These are phyloP conservation scores for Chalciporus sp. DNA, from an alignment of 1,284 basidiomycete species.

Conservation along the genomic window DNA sequence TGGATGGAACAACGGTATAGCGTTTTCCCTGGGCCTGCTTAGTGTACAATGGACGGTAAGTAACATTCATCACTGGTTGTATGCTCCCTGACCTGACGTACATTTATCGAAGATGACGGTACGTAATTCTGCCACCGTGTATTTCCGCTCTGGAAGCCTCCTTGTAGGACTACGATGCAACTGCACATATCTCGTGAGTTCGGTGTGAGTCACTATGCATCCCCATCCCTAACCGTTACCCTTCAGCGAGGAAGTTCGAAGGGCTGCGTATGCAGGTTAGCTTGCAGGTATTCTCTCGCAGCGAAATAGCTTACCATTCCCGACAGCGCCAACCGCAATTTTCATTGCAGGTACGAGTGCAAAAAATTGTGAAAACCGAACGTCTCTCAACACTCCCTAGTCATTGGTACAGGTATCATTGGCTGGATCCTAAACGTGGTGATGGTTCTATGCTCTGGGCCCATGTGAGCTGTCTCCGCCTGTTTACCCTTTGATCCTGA, in stretches of 20 bases:
- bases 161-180: conserved; percentile 65
- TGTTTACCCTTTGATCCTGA: not conserved
- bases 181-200: conserved; percentile 84
- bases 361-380: not conserved
- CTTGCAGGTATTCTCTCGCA: not conserved
- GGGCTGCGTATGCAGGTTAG: conserved; percentile 82
- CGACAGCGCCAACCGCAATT: conserved; percentile 71
- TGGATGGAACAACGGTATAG: conserved; percentile 77
- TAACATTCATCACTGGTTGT: conserved; percentile 9
- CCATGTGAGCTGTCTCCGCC: conserved; percentile 47
- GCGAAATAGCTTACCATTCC: conserved; percentile 6
- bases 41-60: conserved; percentile 89
- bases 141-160: not conserved
- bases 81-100: conserved; percentile 8
- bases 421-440: conserved; percentile 86
- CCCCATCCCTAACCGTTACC: not conserved
- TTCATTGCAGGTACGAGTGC: conserved; percentile 64
- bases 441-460: conserved; percentile 81
- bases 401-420: conserved; percentile 81
- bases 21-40: conserved; percentile 84
- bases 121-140: conserved; percentile 19
- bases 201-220: not conserved
- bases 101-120: conserved; percentile 62
- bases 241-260: conserved; percentile 79
- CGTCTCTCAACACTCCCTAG: conserved; percentile 35